phyloP scores from a whole-genome alignment of 257 asterid species.

The Parsonsia alboflavescens region DNA sequence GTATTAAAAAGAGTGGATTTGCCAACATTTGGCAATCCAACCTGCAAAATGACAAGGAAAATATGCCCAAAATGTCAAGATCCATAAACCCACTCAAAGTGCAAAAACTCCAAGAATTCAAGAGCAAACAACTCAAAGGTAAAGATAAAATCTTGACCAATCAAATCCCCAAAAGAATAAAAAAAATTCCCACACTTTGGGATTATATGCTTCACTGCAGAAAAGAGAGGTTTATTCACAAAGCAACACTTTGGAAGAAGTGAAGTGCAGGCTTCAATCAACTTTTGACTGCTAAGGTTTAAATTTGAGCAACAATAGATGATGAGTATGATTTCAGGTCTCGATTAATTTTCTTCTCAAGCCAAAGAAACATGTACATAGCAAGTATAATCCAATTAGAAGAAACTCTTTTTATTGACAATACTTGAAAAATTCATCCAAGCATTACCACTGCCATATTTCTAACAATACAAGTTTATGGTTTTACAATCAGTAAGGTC shows the following conservation, averaged over 20 bases:
- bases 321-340: not conserved
- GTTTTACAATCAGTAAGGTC: not conserved
- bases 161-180: not conserved
- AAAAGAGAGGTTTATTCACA: not conserved
- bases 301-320: not conserved
- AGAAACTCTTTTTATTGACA: not conserved
- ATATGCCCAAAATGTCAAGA: not conserved
- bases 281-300: not conserved
- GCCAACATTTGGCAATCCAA: constrained; percentile 97
- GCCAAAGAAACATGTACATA: not conserved
- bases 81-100: not conserved
- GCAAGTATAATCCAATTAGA: not conserved
- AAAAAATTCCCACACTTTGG: not conserved
- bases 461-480: not conserved
- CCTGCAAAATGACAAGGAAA: constrained; percentile 47
- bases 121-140: not conserved
- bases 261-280: not conserved
- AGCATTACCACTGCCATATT: not conserved
- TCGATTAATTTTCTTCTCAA: not conserved
- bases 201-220: not conserved
- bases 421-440: not conserved
- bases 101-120: not conserved
- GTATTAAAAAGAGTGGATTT: constrained; percentile 97
- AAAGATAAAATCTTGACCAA: not conserved
- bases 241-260: not conserved